Evolutionary conservation across 768 basidiomycete genomes (phyloP).

Genomic region (Podaxis carcinomalis): DNA sequence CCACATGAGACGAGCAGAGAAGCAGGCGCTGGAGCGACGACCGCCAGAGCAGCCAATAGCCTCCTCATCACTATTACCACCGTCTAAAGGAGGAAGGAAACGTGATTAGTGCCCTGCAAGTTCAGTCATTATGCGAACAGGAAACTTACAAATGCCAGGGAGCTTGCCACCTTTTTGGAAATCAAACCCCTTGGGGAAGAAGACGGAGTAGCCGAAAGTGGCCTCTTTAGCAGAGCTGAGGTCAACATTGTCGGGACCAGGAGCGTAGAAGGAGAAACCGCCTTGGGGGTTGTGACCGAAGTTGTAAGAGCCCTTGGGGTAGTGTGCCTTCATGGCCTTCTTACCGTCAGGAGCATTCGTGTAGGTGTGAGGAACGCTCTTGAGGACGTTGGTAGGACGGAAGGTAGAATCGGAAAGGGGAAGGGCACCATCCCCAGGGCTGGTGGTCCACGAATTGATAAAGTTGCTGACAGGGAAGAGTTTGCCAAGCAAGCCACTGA

Average conservation of each 20-base stretch:
- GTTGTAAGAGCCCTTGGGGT: slow-evolving; percentile 53
- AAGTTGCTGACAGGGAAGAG: slow-evolving; percentile 40
- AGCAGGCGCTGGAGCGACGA: slow-evolving; percentile 49
- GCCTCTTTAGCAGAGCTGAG: slow-evolving; percentile 60
- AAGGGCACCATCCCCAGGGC: slow-evolving; percentile 26
- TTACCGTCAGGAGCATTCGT: slow-evolving; percentile 46
- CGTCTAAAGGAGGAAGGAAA: slow-evolving; percentile 31
- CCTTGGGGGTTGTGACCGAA: slow-evolving; percentile 42
- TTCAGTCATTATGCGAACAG: not conserved
- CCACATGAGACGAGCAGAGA: slow-evolving; percentile 71
- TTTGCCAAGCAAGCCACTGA: slow-evolving; percentile 21
- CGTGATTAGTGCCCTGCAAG: slow-evolving; percentile 1
- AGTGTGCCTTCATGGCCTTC: slow-evolving; percentile 46
- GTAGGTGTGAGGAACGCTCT: slow-evolving; percentile 35
- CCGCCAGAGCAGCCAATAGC: slow-evolving; percentile 64
- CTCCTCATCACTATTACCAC: slow-evolving; percentile 44
- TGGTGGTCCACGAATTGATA: slow-evolving; percentile 43
- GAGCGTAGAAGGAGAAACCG: slow-evolving; percentile 70
- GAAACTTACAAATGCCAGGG: slow-evolving; percentile 60
- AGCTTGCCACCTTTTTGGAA: slow-evolving; percentile 69
- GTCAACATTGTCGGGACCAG: slow-evolving; percentile 38
- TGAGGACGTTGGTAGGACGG: slow-evolving; percentile 32
- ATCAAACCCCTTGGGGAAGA: slow-evolving; percentile 56
- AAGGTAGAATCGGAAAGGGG: slow-evolving; percentile 43
- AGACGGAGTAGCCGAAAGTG: slow-evolving; percentile 57